Base-by-base conservation (phyloP, 768 basidiomycete species). In the Lepiota venenata region DNA sequence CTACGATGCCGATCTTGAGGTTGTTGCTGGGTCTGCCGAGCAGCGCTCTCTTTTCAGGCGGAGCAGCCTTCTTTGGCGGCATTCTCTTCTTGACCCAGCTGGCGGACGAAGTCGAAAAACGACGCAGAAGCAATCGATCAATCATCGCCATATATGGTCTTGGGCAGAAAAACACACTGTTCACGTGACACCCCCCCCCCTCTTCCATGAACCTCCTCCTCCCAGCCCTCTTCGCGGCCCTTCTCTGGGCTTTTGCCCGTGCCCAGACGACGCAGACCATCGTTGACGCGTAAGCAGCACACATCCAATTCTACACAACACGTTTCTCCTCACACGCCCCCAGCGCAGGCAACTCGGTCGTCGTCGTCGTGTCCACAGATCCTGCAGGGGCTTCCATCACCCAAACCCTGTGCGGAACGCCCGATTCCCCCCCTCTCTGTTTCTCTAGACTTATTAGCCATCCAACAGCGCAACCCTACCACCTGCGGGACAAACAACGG, bases 1-100 rank as follows among this genome's bases (percentile, higher is more conserved):
- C 95, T 79, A 98, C 96, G 81, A 97, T 96, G 68, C 97, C 97
- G 65, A 98, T 90, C 83, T 95, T 91, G 67, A 98, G 82, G 79
- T 98, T 98, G 77, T 99, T 99, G 61, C 89, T 79, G 32, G 97
- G 96, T 52, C 94, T 75, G 42, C 97, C 97, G 35, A 98, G 85
- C 15, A 94, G 73, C 21, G 77, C 72, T 72, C 92, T 96, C 77
- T 94, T 97, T 74, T 93, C 92, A 10, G 74, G 74, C 21, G 69
- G 77, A 49, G 74, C 74, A 50, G 85, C 84, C 72, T 96, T 95
- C 75, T 93, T 95, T 12, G 95, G 95, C 2, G 93, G 87, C 93
- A 96, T 97, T 66, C 73, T 91, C 60, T 71, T 83, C 72, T 85
- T 86, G 46, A 69, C 71, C 46, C 68, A 56, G 20, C 65, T 58